Base-by-base conservation (phyloP, 306 rosid species). In the Vigna hirtella region DNA sequence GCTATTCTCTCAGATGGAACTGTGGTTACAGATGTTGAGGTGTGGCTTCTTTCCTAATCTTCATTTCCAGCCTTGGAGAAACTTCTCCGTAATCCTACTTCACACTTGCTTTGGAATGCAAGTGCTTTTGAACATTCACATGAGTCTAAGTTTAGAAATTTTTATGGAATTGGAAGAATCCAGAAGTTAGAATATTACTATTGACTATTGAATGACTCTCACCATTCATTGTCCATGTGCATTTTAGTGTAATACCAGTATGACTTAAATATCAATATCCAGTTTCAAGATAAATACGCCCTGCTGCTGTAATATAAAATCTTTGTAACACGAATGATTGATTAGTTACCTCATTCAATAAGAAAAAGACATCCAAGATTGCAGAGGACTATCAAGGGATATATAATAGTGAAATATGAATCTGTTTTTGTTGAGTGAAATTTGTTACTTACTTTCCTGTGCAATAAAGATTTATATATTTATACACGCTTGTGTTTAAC, bases 1-100 rank as follows among this genome's bases (percentile, higher is more conserved):
- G 96, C 97, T 28, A 86, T 95, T 77, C 98, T 91, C 77, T 87
- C 91, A 9, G 89, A 95, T 83, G 99, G 99, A 81, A 89, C 96
- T 0, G 87, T 92, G n/a, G 96, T 91, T 82, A 91, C 89, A 0
- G 93, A 93, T 79, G 99, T 95, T 38, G 94, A 95, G 74, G 99
- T 91, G 87, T 71, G 88, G 42, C 72, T 69, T 79, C 78, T 82
- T 72, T 72, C 59, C 71, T 32, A 2, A 56, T 63, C 43, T 36
- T 72, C 43, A 59, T 73, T 73, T 67, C 56, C 65, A 63, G 18
- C 28, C 17, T 38, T 14, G 36, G 38, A 52, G 17, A 26, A 42
- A 15, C 36, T 43, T 40, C 45, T 59, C 42, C 26, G 34, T 12
- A 5, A 9, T 30, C 43, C 16, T 53, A 8, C 24, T 58, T 77